Evolutionary conservation across 768 basidiomycete species (phyloP).

Genomic region (Cystobasidium tubakii): DNA sequence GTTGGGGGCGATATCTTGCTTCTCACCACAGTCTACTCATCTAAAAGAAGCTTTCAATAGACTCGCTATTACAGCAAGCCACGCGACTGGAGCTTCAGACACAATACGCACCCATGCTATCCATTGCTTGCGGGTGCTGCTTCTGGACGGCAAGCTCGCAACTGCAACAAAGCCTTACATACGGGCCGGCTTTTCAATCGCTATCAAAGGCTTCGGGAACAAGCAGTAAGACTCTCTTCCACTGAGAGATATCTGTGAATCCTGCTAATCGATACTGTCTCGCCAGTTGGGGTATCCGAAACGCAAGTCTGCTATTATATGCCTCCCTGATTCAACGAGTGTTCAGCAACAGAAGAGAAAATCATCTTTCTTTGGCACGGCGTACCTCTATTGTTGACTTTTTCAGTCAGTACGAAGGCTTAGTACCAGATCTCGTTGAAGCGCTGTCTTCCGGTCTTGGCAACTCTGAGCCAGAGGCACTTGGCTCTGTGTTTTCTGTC

Average conservation of each 20-base stretch:
- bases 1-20: slow-evolving; percentile 17
- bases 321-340: slow-evolving; percentile 32
- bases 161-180: slow-evolving; percentile 12
- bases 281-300: slow-evolving; percentile 36
- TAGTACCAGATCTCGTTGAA: slow-evolving; percentile 14
- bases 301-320: slow-evolving; percentile 35
- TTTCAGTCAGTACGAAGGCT: slow-evolving; percentile 15
- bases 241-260: no score
- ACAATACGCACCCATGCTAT: slow-evolving; percentile 25
- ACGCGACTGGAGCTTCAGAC: not conserved
- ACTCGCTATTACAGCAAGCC: not conserved
- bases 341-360: slow-evolving; percentile 24
- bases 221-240: not conserved
- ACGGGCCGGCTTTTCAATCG: slow-evolving; percentile 21
- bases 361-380: slow-evolving; percentile 7
- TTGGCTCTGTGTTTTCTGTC: slow-evolving; percentile 29
- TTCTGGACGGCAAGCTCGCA: slow-evolving; percentile 31
- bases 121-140: slow-evolving; percentile 25
- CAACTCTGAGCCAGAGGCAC: not conserved
- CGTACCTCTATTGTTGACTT: slow-evolving; percentile 23
- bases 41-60: not conserved
- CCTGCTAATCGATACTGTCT: not conserved
- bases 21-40: not conserved
- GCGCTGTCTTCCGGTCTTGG: not conserved
- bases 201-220: slow-evolving; percentile 29